A percentile compares a stretch with the other conserved stretches of the same genome.
Evolutionary conservation across 1,284 basidiomycete genomes (phyloP).

Genomic region (Cystobasidium slooffiae): DNA sequence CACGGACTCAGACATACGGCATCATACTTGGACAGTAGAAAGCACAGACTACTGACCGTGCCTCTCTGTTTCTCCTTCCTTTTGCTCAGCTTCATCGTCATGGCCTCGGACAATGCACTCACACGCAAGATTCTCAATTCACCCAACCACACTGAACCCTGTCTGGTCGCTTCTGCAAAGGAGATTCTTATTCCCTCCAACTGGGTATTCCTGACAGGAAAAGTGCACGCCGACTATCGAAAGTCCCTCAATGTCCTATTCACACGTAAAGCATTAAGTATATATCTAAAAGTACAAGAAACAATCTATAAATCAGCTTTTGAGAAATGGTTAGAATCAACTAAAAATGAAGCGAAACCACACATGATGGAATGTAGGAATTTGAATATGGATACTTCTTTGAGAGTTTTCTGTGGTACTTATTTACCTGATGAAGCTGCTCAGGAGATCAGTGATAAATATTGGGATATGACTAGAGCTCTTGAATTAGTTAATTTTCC

Average conservation of each 20-base stretch:
- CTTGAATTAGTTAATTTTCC: constrained; percentile 99
- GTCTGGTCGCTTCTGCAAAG: constrained; percentile 91
- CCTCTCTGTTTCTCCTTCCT: neutral
- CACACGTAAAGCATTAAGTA: constrained; percentile 87
- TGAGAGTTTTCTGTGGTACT: constrained; percentile 89
- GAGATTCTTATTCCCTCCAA: constrained; percentile 84
- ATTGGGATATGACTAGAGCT: constrained; percentile 93
- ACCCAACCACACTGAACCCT: constrained; percentile 85
- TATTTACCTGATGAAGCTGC: constrained; percentile 83
- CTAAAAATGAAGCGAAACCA: constrained; percentile 52
- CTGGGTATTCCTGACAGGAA: constrained; percentile 98
- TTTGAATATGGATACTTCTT: constrained; percentile 96
- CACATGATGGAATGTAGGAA: constrained; percentile 90
- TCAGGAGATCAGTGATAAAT: constrained; percentile 83
- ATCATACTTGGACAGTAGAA: too few species aligned
- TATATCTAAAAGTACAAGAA: constrained; percentile 89
- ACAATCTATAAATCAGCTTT: constrained; percentile 79
- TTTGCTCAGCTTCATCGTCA: constrained; percentile 84
- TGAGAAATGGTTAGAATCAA: constrained; percentile 67
- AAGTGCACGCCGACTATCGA: constrained; percentile 91
- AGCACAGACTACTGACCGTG: too few species aligned
- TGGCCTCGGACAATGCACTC: constrained; percentile 88
- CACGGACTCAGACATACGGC: too few species aligned
- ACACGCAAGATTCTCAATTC: constrained; percentile 92
- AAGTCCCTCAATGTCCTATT: constrained; percentile 89